Conservation (phyloP, 192 early-diverging fungal genomes). For the Entomortierella beljakovae region DNA sequence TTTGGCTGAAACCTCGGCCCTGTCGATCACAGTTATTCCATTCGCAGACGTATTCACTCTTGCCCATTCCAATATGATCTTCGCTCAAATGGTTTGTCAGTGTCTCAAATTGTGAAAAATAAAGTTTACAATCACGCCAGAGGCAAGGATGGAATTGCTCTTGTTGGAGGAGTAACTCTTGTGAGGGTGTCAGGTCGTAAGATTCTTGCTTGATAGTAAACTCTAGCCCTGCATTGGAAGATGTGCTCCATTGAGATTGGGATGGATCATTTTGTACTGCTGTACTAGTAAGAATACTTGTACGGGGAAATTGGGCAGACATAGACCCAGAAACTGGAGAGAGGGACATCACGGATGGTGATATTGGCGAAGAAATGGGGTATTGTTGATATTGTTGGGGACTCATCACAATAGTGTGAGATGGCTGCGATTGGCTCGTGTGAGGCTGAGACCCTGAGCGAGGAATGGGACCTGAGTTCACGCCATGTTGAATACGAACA, state of each 20-base stretch:
- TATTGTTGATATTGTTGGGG: background rate
- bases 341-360: background rate
- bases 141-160: slow-evolving; percentile 71
- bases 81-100: slow-evolving; percentile 71
- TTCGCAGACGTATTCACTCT: slow-evolving; percentile 60
- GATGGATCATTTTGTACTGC: background rate
- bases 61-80: slow-evolving; percentile 72
- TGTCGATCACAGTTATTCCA: slow-evolving; percentile 60
- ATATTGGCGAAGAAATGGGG: background rate
- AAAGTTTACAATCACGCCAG: slow-evolving; percentile 71
- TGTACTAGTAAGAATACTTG: background rate
- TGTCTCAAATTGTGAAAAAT: slow-evolving; percentile 66
- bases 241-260: background rate
- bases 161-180: slow-evolving; percentile 1
- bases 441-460: background rate
- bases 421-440: too few species aligned
- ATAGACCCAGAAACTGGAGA: background rate
- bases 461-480: background rate
- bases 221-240: background rate
- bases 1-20: slow-evolving; percentile 59
- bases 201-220: slow-evolving; percentile 25
- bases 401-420: background rate
- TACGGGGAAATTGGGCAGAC: background rate
- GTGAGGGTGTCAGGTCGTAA: background rate
- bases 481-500: slow-evolving; percentile 64